Evolutionary conservation across 2,329 filamentous ascomycete genomes (phyloP).

Genomic region (Calycina herbarum): DNA sequence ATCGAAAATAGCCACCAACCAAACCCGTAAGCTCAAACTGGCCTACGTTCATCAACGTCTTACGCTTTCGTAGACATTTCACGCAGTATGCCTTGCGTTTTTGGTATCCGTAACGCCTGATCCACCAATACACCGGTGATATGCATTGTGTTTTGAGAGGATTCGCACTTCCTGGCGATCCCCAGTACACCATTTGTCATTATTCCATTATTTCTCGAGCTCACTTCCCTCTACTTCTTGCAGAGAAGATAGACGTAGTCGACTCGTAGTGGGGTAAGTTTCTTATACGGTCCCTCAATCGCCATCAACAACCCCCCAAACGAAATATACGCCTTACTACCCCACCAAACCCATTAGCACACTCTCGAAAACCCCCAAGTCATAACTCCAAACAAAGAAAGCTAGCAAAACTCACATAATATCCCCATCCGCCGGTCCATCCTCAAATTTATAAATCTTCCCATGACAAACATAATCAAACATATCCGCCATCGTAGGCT

Average conservation of each 20-base stretch:
- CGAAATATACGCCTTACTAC: slow-evolving; percentile 87
- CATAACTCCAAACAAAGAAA: neutral
- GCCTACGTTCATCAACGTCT: neutral
- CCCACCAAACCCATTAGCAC: slow-evolving; percentile 17
- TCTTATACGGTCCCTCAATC: slow-evolving; percentile 92
- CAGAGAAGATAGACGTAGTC: slow-evolving; percentile 92
- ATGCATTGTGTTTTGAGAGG: slow-evolving; percentile 16
- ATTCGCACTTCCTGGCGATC: neutral
- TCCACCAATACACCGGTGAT: slow-evolving; percentile 23
- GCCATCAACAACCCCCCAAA: slow-evolving; percentile 91
- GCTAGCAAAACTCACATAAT: slow-evolving; percentile 68
- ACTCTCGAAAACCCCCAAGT: too few relatives aligned
- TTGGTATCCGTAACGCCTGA: slow-evolving; percentile 29
- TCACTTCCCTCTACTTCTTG: slow-evolving; percentile 67
- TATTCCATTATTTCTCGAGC: neutral
- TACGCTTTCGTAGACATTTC: too few relatives aligned
- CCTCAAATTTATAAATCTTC: slow-evolving; percentile 87
- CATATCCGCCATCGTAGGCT: slow-evolving; percentile 69
- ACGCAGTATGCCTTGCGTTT: slow-evolving; percentile 18
- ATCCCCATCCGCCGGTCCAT: slow-evolving; percentile 68
- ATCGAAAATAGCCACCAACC: neutral
- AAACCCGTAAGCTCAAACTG: neutral
- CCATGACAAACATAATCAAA: slow-evolving; percentile 88
- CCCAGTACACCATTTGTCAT: neutral
- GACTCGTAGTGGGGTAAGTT: slow-evolving; percentile 85